Evolutionary conservation across 805 yeast genomes (phyloP).

Genomic region (Yamadazyma olivae): DNA sequence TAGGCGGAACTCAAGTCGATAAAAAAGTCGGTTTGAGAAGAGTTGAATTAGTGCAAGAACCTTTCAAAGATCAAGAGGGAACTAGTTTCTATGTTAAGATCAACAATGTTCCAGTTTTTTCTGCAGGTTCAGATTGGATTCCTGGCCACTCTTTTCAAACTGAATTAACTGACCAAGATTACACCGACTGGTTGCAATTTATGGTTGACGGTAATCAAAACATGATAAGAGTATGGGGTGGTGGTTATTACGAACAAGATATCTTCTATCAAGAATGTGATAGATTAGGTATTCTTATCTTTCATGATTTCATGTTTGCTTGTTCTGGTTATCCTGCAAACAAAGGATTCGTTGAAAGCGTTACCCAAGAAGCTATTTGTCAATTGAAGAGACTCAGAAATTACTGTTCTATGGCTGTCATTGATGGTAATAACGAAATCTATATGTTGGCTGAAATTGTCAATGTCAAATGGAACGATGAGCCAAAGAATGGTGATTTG

Average conservation of each 20-base stretch:
- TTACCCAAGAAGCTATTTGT: slow-evolving; percentile 32
- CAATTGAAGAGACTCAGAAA: slow-evolving; percentile 42
- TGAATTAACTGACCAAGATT: slow-evolving; percentile 28
- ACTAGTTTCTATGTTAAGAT: slow-evolving; percentile 41
- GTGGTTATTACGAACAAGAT: slow-evolving; percentile 45
- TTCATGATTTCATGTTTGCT: slow-evolving; percentile 60
- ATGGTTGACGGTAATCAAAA: slow-evolving; percentile 39
- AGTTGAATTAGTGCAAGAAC: slow-evolving; percentile 37
- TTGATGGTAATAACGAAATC: slow-evolving; percentile 47
- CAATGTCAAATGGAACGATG: slow-evolving; percentile 25
- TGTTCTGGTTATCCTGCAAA: slow-evolving; percentile 53
- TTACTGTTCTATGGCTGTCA: slow-evolving; percentile 36
- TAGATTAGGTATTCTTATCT: slow-evolving; percentile 41
- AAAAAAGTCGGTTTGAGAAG: slow-evolving; percentile 39
- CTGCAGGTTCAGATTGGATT: slow-evolving; percentile 48
- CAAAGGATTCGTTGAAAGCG: slow-evolving; percentile 29
- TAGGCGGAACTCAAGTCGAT: neutral
- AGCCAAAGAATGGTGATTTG: too few species aligned
- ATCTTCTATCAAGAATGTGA: slow-evolving; percentile 44
- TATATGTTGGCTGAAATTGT: slow-evolving; percentile 43
- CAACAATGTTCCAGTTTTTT: slow-evolving; percentile 37
- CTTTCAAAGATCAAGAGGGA: slow-evolving; percentile 29
- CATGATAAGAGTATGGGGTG: slow-evolving; percentile 50
- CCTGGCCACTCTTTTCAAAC: slow-evolving; percentile 44
- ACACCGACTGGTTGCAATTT: slow-evolving; percentile 31